Evolutionary conservation across 495 filamentous ascomycete genomes (phyloP), one percentile per base, ranked within the genome.

Genomic region (Platismatia glauca): DNA sequence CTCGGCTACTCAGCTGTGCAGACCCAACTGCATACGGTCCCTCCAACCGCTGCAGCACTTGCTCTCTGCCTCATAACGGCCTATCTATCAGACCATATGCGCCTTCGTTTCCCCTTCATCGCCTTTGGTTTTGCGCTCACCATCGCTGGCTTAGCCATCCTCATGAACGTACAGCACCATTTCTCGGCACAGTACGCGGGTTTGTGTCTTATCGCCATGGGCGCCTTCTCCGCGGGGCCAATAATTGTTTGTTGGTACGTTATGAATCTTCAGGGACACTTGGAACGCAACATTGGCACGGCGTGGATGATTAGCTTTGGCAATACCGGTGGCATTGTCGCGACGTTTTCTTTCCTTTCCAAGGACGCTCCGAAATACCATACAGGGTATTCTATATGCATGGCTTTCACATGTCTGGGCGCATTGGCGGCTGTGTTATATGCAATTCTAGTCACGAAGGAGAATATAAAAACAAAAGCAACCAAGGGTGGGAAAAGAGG

Each of bases 101-200:
- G 74, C 15, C 85, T 86, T 63, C 83, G 88, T 29, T 85, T 83
- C 66, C 65, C 80, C 33, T 68, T 86, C 31, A 69, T 78, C 41
- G 73, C 82, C 0, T 74, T 86, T 61, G 70, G 68, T 46, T 63
- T 90, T 27, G 65, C 66, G 39, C 66, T 74, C 7, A 65, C 74
- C 38, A 79, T 90, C 48, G 66, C 77, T 11, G 89, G 86, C 22
- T 84, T 89, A 58, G 77, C 68, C 16, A 81, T 88, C 55, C 74
- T 91, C n/a, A 66, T 90, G 29, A 77, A 72, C 55, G 75, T 78
- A 33, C 80, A 82, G 62, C 74, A 80, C 61, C 78, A 83, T 65
- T 68, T 73, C 9, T 61, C 74, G 9, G 65, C 83, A n/a, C 74
- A 84, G 69, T 89, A 89, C 64, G 77, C 69, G 0, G 84, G 39